Percentiles rank a stretch among this genome's conserved stretches.
Conservation (phyloP, 2,329 filamentous ascomycete species). For the Pleoardoris graminearum region DNA sequence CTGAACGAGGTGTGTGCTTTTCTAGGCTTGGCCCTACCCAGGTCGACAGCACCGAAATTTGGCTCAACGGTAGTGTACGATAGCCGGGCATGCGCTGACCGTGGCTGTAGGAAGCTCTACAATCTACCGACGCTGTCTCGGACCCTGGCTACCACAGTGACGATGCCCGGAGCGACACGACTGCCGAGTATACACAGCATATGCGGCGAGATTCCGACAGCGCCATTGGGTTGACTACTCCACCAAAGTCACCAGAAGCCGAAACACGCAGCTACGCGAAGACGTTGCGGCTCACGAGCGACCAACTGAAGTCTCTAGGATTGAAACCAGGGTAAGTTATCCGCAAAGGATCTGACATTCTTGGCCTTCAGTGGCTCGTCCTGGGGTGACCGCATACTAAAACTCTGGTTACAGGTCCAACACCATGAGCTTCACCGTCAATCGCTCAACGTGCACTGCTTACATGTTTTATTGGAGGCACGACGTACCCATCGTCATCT, state of each 20-base stretch:
- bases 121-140: slow-evolving; percentile 78
- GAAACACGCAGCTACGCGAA: slow-evolving; percentile 91
- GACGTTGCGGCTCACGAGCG: slow-evolving; percentile 90
- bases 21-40: too few relatives aligned
- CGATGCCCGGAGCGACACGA: slow-evolving; percentile 65
- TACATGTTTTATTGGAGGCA: slow-evolving; percentile 94
- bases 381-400: not conserved
- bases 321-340: slow-evolving; percentile 68
- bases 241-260: slow-evolving; percentile 60
- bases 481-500: slow-evolving; percentile 92
- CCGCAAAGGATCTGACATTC: too few relatives aligned
- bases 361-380: not conserved
- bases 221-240: slow-evolving; percentile 67
- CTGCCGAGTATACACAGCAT: slow-evolving; percentile 57
- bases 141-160: slow-evolving; percentile 97
- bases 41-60: too few relatives aligned
- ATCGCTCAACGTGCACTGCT: slow-evolving; percentile 87
- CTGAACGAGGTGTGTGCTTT: slow-evolving; percentile 51
- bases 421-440: slow-evolving; percentile 93
- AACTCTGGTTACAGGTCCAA: slow-evolving; percentile 61
- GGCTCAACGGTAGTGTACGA: too few relatives aligned
- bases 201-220: slow-evolving; percentile 69
- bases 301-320: slow-evolving; percentile 85
- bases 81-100: not conserved
- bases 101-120: slow-evolving; percentile 46